Evolutionary conservation across 2,329 filamentous ascomycete genomes (phyloP), one percentile per base, ranked within the genome.

Genomic region (Dryadomyces quercivorus): DNA sequence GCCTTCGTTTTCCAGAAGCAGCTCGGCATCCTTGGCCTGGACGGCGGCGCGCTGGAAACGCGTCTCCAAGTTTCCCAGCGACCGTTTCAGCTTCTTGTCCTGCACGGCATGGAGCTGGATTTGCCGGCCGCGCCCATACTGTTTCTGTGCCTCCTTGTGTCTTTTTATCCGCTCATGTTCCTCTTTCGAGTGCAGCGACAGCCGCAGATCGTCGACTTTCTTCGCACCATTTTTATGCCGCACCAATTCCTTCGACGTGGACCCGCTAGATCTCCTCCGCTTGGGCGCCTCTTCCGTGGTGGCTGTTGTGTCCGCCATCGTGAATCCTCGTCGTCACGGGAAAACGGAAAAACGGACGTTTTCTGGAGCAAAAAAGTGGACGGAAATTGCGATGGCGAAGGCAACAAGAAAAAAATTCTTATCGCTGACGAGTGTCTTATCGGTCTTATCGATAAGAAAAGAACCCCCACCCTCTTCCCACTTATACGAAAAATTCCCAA

Each of bases 21-120:
- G 93, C 70, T 98, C 93, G 21, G 92, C 89, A 75, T 96, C 92
- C 70, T 95, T 95, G 16, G 93, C 90, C 67, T 87, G 85, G 40
- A 94, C 69, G 1, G 86, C 75, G 1, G 92, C 92, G 62, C 85
- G 80, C 63, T 90, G 81, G 70, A 90, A 92, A 68, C 93, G 93
- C 57, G 74, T 73, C 67, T 98, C 93, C 48, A 96, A 77, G 2
- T 76, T 76, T 65, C 83, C 85, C 51, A 98, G 72, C 60, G 88
- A 95, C 13, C 82, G 79, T 50, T 89, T 85, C 59, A 97, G 71
- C 68, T 97, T 98, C 76, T 88, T 94, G 75, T 97, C 90, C 63
- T 84, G 86, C 63, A 95, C 81, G 9, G 73, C 75, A 64, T 85
- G 85, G 48, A 84, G 76, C 56, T 85, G 45, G 40, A 61, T 85